phyloP scores from a whole-genome alignment of 2,329 filamentous ascomycete species.

The Aspergillus luchuensis region DNA sequence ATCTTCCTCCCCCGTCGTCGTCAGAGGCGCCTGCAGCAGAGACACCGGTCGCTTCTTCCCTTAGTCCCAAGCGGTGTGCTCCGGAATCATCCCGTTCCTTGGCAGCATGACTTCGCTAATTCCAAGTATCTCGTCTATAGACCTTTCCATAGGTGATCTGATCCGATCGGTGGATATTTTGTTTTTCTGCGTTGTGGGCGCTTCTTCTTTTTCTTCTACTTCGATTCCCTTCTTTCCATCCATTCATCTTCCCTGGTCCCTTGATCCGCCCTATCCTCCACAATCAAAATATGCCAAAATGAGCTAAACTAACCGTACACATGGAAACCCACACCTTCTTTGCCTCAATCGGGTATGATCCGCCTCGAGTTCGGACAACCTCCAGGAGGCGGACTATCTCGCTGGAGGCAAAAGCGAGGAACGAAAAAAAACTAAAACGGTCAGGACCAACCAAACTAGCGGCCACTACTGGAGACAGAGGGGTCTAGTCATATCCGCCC shows the following conservation, averaged over 20 bases:
- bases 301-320: background rate
- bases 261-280: background rate
- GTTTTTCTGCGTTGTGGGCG: background rate
- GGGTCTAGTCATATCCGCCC: constrained; percentile 2
- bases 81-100: background rate
- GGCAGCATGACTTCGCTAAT: background rate
- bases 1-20: background rate
- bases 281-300: background rate
- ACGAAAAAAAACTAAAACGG: background rate
- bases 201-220: background rate
- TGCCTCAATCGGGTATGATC: constrained; percentile 4
- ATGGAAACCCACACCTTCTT: background rate
- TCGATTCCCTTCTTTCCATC: background rate
- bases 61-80: background rate
- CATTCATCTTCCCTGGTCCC: background rate
- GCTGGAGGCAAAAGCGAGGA: background rate
- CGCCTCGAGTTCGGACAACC: constrained; percentile 7
- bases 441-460: constrained; percentile 3
- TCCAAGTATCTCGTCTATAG: background rate
- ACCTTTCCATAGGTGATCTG: background rate
- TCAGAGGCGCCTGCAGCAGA: constrained; percentile 8
- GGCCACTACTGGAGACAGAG: constrained; percentile 6
- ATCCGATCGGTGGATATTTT: background rate
- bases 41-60: background rate
- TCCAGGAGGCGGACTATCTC: background rate